Evolutionary conservation across 208 protist genomes (phyloP), one percentile per base, ranked within the genome.

Genomic region (Naegleria lovaniensis): DNA sequence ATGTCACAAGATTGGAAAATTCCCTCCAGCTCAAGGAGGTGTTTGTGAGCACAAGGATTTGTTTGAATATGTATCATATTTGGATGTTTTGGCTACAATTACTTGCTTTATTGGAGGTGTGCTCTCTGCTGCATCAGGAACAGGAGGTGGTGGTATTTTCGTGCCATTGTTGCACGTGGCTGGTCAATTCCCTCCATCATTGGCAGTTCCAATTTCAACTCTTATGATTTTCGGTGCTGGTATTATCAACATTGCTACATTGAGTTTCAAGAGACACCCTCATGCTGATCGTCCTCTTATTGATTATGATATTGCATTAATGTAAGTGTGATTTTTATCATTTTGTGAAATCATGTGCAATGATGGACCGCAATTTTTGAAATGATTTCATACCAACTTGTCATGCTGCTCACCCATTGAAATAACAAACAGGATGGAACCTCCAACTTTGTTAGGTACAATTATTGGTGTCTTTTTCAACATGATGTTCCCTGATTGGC

Each of bases 401-500:
- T n/a, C n/a, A n/a, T n/a, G n/a, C n/a, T n/a, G n/a, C n/a, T n/a
- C n/a, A n/a, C n/a, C n/a, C n/a, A n/a, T n/a, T n/a, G n/a, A n/a
- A n/a, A 7, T 48, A 1, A 48, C 1, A 48, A 1, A 48, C 43
- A 48, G 43, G 43, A 88, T 90, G 19, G 89, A 90, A 87, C 89
- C 89, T 38, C 19, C 55, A 38, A 83, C 48, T 41, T 67, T 90
- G n/a, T 38, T 83, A 41, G 89, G 89, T 48, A 87, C 83, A n/a
- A 83, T 48, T 40, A 67, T 90, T 43, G 89, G 89, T 43, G 89
- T 90, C 5, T 51, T 90, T 39, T 90, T 39, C 67, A 90, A 90
- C 48, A 41, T 67, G 33, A 90, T 83, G 83, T 90, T 90, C 29
- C 89, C 89, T 36, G 29, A 41, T 55, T 90, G 89, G 89, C n/a